These are phyloP conservation scores for Sphagnum contortum DNA, from an alignment of 225 moss, liverwort and hornwort species.

Conservation along the genomic window DNA sequence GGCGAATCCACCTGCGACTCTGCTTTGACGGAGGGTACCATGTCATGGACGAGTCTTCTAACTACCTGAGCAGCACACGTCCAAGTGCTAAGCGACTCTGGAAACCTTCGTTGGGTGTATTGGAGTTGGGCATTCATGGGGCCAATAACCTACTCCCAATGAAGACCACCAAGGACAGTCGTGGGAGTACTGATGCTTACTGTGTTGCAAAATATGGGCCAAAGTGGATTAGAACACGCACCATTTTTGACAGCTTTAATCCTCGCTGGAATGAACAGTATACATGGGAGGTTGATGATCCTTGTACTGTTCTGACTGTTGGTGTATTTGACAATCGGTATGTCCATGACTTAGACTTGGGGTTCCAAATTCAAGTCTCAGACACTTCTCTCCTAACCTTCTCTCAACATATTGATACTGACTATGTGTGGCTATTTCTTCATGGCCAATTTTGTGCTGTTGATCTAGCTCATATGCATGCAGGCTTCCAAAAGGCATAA, in stretches of 20 bases:
- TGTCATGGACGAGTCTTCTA: slow-evolving; percentile 78
- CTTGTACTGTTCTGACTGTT: slow-evolving; percentile 83
- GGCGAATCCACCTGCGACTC: slow-evolving; percentile 69
- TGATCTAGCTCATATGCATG: background rate
- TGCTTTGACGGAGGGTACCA: slow-evolving; percentile 94
- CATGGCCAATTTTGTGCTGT: background rate
- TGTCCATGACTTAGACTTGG: background rate
- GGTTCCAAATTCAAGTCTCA: background rate
- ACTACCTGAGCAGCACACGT: slow-evolving; percentile 70
- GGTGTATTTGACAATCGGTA: slow-evolving; percentile 94
- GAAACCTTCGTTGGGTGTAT: slow-evolving; percentile 68
- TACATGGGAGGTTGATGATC: slow-evolving; percentile 94
- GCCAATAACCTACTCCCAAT: slow-evolving; percentile 71
- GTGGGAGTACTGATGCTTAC: slow-evolving; percentile 59
- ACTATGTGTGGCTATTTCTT: background rate
- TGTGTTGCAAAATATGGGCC: slow-evolving; percentile 86
- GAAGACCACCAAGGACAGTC: slow-evolving; percentile 54
- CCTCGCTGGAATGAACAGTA: slow-evolving; percentile 99
- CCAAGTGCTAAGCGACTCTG: slow-evolving; percentile 74
- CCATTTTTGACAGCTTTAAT: slow-evolving; percentile 71
- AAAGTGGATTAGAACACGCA: slow-evolving; percentile 89
- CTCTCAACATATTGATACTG: background rate
- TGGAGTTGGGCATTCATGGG: slow-evolving; percentile 83
- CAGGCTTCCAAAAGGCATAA: background rate
- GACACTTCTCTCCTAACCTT: background rate